Evolutionary conservation across 1,139 yeast species (phyloP).

Genomic region (Yamadazyma atlantica): DNA sequence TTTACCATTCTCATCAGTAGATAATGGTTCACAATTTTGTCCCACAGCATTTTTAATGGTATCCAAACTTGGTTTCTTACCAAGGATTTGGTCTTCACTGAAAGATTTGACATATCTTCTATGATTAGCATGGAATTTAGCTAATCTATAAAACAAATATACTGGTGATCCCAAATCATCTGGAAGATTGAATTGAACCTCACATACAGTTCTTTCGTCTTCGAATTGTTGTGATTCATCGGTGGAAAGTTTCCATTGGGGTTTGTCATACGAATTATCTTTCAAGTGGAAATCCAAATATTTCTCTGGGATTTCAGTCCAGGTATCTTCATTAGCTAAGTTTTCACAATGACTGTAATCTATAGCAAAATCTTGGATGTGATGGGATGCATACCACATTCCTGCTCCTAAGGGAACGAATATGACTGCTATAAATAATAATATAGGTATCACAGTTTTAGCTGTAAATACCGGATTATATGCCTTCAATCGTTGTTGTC

Average conservation of each 20-base stretch:
- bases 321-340: constrained; percentile 53
- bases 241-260: constrained; percentile 59
- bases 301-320: constrained; percentile 61
- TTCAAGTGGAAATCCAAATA: constrained; percentile 57
- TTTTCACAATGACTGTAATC: constrained; percentile 77
- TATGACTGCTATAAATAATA: constrained; percentile 71
- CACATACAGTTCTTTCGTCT: constrained; percentile 66
- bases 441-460: constrained; percentile 79
- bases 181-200: constrained; percentile 78
- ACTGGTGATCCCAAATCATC: constrained; percentile 72
- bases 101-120: constrained; percentile 89
- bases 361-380: constrained; percentile 74
- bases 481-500: constrained; percentile 53
- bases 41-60: constrained; percentile 68
- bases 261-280: constrained; percentile 14
- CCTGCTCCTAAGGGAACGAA: constrained; percentile 93
- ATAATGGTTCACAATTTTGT: constrained; percentile 86
- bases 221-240: constrained; percentile 52
- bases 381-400: constrained; percentile 76
- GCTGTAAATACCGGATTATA: constrained; percentile 84
- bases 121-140: constrained; percentile 88
- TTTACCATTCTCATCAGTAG: constrained; percentile 52
- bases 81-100: constrained; percentile 87
- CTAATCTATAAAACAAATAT: constrained; percentile 74
- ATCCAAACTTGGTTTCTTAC: constrained; percentile 57